Base-by-base conservation (phyloP, 2,329 filamentous ascomycete genomes). In the Boeremia exigua region DNA sequence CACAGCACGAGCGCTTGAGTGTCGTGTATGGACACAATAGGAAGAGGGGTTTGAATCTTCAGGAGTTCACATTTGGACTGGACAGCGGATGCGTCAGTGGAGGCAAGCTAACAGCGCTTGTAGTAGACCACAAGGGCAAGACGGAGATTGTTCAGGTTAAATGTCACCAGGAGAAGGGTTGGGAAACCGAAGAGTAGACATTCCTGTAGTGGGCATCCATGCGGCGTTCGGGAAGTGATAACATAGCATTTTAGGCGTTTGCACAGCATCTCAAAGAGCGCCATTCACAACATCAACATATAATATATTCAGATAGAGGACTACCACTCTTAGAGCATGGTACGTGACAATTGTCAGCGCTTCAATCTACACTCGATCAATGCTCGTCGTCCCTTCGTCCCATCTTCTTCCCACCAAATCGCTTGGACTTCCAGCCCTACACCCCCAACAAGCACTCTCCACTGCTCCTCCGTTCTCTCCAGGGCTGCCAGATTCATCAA, bases 21-120 rank as follows among this genome's bases (percentile, higher is more conserved):
- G 88, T 96, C 36, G 89, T 90, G 0, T 70, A 71, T 15, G 67
- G 54, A 5, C 94, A 98, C 72, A 91, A 97, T 72, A 85, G 91
- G 19, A 87, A 88, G 67, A 78, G 78, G 2, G 92, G 92, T 0
- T 82, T 96, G 25, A 83, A 84, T 67, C 75, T 89, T 15, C 75
- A 85, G 45, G 81, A 83, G 44, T 96, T 91, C 75, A 90, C 88
- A 4, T 91, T 92, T 69, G 95, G 95, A 0, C 80, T 98, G 42
- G 95, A 98, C 75, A 90, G 89, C 0, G 88, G 87, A 0, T 98
- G 95, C 72, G 86, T 91, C 3, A 85, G 84, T 59, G 93, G 92
- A 10, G 87, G 87, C 1, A 81, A 86, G 59, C 79, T 99, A 61
- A 91, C 89, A 0, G 93, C 90, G 1, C 75, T 96, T 55, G 81